A percentile compares a stretch with the other conserved stretches of the same genome.
These are phyloP conservation scores for Boechera stricta DNA, from an alignment of 345 rosid genomes.

Conservation along the genomic window DNA sequence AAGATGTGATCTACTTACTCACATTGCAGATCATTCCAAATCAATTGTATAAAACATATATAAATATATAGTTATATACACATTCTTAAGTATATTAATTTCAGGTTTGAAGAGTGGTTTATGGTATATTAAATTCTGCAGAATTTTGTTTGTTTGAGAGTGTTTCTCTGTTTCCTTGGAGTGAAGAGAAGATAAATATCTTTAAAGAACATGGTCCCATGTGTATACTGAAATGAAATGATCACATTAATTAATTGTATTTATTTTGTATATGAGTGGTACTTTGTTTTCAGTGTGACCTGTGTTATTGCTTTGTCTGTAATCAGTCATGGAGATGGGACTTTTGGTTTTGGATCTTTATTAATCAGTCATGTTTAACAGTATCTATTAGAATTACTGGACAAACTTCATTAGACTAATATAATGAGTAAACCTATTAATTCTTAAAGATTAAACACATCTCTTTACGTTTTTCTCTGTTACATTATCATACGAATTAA, in stretches of 20 bases:
- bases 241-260: constrained; percentile 26
- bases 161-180: constrained; percentile 37
- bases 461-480: not conserved
- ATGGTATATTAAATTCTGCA: not conserved
- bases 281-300: constrained; percentile 37
- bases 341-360: constrained; percentile 37
- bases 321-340: constrained; percentile 33
- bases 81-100: constrained; percentile 40
- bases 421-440: not conserved
- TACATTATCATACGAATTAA: not conserved
- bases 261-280: constrained; percentile 19
- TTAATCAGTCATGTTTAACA: constrained; percentile 5
- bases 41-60: constrained; percentile 47
- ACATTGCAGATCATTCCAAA: constrained; percentile 34
- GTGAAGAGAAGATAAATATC: constrained; percentile 25
- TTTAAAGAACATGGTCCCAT: constrained; percentile 45
- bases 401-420: not conserved
- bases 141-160: constrained; percentile 15
- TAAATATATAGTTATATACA: constrained; percentile 29
- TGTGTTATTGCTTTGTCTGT: constrained; percentile 40
- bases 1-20: constrained; percentile 41
- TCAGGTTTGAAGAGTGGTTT: constrained; percentile 29
- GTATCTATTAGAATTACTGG: constrained; percentile 22
- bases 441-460: not conserved
- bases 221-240: constrained; percentile 41